Evolutionary conservation across 192 early-diverging fungal species (phyloP).

Genomic region (Linnemannia hyalina): DNA sequence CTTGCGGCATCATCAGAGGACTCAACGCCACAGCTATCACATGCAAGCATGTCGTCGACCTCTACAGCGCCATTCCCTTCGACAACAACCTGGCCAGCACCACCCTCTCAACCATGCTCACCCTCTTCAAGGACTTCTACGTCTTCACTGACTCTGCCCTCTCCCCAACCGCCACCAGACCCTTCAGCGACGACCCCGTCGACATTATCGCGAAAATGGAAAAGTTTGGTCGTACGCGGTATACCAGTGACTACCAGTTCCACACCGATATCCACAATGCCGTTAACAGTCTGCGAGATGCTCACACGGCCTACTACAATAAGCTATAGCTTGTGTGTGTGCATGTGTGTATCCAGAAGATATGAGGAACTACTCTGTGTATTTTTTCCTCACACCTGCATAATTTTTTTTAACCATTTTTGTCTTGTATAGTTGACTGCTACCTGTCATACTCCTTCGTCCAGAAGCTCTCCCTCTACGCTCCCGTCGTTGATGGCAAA

Average conservation of each 20-base stretch:
- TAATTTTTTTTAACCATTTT: neutral
- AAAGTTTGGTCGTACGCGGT: slow-evolving; percentile 5
- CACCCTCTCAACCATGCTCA: slow-evolving; percentile 13
- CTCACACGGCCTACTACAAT: slow-evolving; percentile 20
- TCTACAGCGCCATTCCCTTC: slow-evolving; percentile 22
- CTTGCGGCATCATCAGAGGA: slow-evolving; percentile 9
- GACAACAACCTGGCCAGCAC: neutral
- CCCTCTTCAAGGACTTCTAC: slow-evolving; percentile 21
- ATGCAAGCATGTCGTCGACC: neutral
- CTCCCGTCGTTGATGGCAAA: slow-evolving; percentile 17
- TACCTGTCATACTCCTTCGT: neutral
- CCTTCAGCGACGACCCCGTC: slow-evolving; percentile 18
- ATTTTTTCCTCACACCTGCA: neutral
- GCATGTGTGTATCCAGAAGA: neutral
- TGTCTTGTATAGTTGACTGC: neutral
- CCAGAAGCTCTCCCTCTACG: slow-evolving; percentile 16
- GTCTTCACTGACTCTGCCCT: slow-evolving; percentile 26
- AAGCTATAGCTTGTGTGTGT: neutral
- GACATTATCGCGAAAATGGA: slow-evolving; percentile 10
- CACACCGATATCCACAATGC: neutral
- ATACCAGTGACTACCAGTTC: slow-evolving; percentile 11
- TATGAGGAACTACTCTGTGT: neutral
- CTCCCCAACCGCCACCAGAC: slow-evolving; percentile 8
- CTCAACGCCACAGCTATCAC: neutral
- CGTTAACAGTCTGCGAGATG: slow-evolving; percentile 11